Evolutionary conservation across 2,329 filamentous ascomycete species (phyloP), one percentile per base, ranked within the genome.

Genomic region (Rhytidhysteron rufulum): DNA sequence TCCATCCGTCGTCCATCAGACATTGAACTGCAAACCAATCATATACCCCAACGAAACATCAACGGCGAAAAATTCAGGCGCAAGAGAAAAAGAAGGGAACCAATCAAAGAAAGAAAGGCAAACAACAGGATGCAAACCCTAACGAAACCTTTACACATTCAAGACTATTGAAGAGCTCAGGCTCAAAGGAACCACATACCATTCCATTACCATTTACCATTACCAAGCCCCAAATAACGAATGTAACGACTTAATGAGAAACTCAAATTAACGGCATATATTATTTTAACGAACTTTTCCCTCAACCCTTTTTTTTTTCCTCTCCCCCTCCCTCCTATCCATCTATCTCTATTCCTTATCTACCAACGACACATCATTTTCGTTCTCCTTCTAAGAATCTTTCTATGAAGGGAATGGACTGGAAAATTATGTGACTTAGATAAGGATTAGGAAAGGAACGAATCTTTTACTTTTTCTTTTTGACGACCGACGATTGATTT

Each of bases 181-280:
- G 58, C 58, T 60, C 57, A 7, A n/a, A n/a, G n/a, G n/a, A 58
- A 48, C 51, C 54, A 62, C 56, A 60, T 55, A 53, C 58, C 46
- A 46, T 50, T n/a, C n/a, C n/a, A n/a, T n/a, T n/a, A n/a, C n/a
- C n/a, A n/a, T n/a, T n/a, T n/a, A n/a, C n/a, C n/a, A n/a, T n/a
- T n/a, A n/a, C n/a, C n/a, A n/a, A n/a, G n/a, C n/a, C n/a, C n/a
- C n/a, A n/a, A n/a, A n/a, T n/a, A 47, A 39, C 15, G 19, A 29
- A 30, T 20, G 19, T 25, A 37, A 25, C 20, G 35, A 37, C 22
- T 13, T n/a, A 13, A 13, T 47, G 27, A 54, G 43, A 47, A 54
- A 40, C 41, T n/a, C 25, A 18, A 7, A 35, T 21, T 5, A 32
- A 39, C 29, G 27, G 27, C 37, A 32, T 45, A 36, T 40, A 29